A percentile compares a stretch with the other conserved stretches of the same genome.
phyloP scores from a whole-genome alignment of 2,329 filamentous ascomycete species.

The Diplocarpon rosae region DNA sequence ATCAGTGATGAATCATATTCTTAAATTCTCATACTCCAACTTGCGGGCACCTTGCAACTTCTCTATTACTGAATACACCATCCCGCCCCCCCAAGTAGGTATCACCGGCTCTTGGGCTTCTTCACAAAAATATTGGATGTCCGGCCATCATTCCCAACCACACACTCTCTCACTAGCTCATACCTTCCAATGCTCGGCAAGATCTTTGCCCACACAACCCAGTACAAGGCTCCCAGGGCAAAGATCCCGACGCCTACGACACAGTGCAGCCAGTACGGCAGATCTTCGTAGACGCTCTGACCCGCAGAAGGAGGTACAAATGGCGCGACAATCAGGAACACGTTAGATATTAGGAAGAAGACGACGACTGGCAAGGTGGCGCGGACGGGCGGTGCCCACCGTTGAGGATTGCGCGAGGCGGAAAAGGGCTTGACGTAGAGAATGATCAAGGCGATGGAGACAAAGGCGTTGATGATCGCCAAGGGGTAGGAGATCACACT shows the following conservation, averaged over 20 bases:
- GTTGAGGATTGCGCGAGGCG: constrained; percentile 37
- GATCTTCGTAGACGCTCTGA: constrained; percentile 40
- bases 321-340: constrained; percentile 49
- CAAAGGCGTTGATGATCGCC: constrained; percentile 45
- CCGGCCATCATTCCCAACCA: constrained; percentile 52
- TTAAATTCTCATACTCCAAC: no score
- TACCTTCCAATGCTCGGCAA: constrained; percentile 42
- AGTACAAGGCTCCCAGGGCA: constrained; percentile 42
- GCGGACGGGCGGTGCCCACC: constrained; percentile 43
- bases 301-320: constrained; percentile 42
- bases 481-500: constrained; percentile 55
- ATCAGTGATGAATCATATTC: no score
- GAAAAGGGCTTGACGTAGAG: constrained; percentile 39
- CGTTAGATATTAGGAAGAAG: constrained; percentile 50
- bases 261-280: constrained; percentile 48
- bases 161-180: constrained; percentile 42
- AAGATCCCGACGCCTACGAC: constrained; percentile 46
- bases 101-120: not conserved
- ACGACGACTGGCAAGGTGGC: constrained; percentile 42
- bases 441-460: constrained; percentile 41
- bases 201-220: constrained; percentile 43
- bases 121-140: constrained; percentile 30
- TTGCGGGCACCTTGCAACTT: no score
- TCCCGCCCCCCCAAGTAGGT: no score
- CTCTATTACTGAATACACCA: no score